phyloP scores from a whole-genome alignment of 1,139 yeast genomes.

The Hansenula anomala region DNA sequence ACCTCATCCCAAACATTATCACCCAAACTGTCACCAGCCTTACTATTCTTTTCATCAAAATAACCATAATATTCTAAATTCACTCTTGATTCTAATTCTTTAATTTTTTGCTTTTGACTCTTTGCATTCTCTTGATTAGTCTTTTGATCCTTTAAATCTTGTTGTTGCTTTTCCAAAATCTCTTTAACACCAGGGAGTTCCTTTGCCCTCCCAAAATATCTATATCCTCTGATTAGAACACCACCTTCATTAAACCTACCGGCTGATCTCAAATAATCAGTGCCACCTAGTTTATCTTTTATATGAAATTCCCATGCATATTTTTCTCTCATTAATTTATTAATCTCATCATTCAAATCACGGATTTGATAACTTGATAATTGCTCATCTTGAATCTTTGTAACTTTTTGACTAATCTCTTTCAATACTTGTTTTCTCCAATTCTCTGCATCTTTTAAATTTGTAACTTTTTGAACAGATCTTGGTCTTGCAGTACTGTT shows the following conservation, averaged over 20 bases:
- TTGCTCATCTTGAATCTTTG: constrained; percentile 60
- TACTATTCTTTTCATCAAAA: constrained; percentile 31
- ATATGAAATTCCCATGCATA: constrained; percentile 77
- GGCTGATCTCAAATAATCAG: constrained; percentile 41
- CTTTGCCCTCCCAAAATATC: constrained; percentile 81
- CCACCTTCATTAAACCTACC: constrained; percentile 18
- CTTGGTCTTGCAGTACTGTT: constrained; percentile 61
- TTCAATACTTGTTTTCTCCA: constrained; percentile 64
- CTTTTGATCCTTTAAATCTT: constrained; percentile 21
- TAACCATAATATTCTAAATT: constrained; percentile 45
- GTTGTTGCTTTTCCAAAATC: constrained; percentile 35
- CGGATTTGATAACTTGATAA: constrained; percentile 59
- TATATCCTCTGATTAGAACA: constrained; percentile 20
- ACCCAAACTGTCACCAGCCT: constrained; percentile 11
- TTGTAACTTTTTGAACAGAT: constrained; percentile 47
- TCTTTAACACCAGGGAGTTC: constrained; percentile 74
- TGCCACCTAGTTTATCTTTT: constrained; percentile 62
- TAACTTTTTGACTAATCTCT: constrained; percentile 59
- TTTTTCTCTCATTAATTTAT: constrained; percentile 62
- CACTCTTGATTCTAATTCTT: constrained; percentile 22
- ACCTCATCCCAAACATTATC: constrained; percentile 16
- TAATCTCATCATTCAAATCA: constrained; percentile 73
- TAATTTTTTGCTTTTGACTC: constrained; percentile 13
- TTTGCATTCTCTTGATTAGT: constrained; percentile 21
- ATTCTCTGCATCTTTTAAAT: constrained; percentile 65